phyloP scores from a whole-genome alignment of 2,329 filamentous ascomycete species.

The Graphilbum sp. region DNA sequence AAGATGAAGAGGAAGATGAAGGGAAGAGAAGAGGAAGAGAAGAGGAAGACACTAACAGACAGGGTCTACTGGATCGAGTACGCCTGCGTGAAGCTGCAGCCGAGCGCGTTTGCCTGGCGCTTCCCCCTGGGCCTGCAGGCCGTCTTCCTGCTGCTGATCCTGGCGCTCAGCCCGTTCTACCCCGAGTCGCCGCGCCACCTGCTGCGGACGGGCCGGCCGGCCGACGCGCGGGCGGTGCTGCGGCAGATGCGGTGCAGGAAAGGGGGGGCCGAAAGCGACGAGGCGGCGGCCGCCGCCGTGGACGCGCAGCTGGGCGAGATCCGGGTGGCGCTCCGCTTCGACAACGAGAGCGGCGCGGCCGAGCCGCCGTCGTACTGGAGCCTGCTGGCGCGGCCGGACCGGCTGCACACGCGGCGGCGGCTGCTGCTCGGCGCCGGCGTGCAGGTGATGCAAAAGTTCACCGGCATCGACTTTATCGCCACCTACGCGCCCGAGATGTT shows the following conservation, averaged over 20 bases:
- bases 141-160: conserved; percentile 19
- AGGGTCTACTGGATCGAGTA: conserved; percentile 25
- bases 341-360: neutral
- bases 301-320: neutral
- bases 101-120: conserved; percentile 18
- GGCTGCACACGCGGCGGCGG: neutral
- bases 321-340: neutral
- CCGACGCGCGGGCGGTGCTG: conserved; percentile 37
- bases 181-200: conserved; percentile 36
- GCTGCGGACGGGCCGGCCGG: conserved; percentile 33
- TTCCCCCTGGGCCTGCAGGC: conserved; percentile 20
- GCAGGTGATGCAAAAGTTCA: conserved; percentile 1
- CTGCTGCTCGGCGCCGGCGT: neutral
- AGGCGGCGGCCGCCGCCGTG: too few relatives aligned
- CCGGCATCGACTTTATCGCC: conserved; percentile 1
- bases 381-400: neutral
- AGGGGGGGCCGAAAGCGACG: neutral
- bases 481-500: conserved; percentile 1
- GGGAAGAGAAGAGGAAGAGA: too few relatives aligned
- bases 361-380: neutral
- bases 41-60: too few relatives aligned
- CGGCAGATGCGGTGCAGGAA: neutral
- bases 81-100: conserved; percentile 15
- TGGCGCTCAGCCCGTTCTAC: conserved; percentile 14
- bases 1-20: too few relatives aligned